Percentiles rank a stretch among this genome's conserved stretches.
Evolutionary conservation across 495 filamentous ascomycete species (phyloP).

Genomic region (Penicillium dipodomyicola): DNA sequence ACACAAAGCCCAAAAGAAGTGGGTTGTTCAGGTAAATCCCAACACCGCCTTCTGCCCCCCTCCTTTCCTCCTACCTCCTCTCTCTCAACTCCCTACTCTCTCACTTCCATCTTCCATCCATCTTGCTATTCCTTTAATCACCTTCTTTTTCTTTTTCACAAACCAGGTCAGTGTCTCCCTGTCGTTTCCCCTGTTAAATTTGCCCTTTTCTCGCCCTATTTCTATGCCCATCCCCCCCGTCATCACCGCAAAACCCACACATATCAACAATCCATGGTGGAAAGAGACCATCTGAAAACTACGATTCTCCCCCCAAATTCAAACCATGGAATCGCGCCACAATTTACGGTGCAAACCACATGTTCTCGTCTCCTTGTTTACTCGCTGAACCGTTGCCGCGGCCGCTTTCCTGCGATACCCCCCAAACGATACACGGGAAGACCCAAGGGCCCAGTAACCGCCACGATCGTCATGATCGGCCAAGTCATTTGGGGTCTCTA

Average conservation of each 20-base stretch:
- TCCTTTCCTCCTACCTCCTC: slow-evolving; percentile 25
- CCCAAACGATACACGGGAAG: slow-evolving; percentile 15
- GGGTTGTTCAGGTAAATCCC: slow-evolving; percentile 24
- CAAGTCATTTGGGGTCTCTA: background rate
- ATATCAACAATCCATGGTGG: slow-evolving; percentile 5
- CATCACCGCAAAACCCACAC: slow-evolving; percentile 17
- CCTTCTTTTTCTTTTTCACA: slow-evolving; percentile 18
- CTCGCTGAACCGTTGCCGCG: slow-evolving; percentile 26
- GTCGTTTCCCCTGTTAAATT: slow-evolving; percentile 17
- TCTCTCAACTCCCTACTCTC: slow-evolving; percentile 17
- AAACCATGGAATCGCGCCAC: slow-evolving; percentile 17
- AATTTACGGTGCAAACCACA: slow-evolving; percentile 3
- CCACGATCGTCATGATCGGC: slow-evolving; percentile 21
- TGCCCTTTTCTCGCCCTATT: slow-evolving; percentile 18
- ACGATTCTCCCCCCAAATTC: background rate
- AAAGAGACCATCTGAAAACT: background rate
- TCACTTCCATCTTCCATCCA: slow-evolving; percentile 14
- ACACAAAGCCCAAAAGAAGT: slow-evolving; percentile 2
- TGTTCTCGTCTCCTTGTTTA: slow-evolving; percentile 25
- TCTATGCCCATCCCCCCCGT: slow-evolving; percentile 14
- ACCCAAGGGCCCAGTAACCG: slow-evolving; percentile 7
- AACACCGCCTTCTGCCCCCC: slow-evolving; percentile 36
- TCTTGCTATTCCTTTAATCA: slow-evolving; percentile 21
- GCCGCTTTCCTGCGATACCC: slow-evolving; percentile 25
- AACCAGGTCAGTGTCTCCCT: slow-evolving; percentile 28